Conservation (phyloP, 768 basidiomycete species). For the Podaxis sp. region DNA sequence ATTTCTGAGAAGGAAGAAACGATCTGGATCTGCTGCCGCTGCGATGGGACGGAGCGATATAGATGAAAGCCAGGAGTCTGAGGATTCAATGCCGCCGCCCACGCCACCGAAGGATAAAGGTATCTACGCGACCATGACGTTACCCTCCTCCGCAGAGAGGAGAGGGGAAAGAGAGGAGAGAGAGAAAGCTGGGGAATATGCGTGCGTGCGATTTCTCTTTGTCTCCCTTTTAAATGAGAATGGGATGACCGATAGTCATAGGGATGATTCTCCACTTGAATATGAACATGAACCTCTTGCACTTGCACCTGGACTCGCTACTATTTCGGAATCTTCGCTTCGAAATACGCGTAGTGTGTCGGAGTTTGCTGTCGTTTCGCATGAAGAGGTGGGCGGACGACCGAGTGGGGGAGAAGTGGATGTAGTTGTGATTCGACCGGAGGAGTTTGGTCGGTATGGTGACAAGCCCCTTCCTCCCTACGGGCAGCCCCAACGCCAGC, state of each 20-base stretch:
- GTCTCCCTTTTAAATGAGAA: background rate
- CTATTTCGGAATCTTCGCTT: conserved; percentile 8
- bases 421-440: conserved; percentile 4
- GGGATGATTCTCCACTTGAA: conserved; percentile 34
- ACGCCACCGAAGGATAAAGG: conserved; percentile 46
- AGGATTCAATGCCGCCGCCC: conserved; percentile 32
- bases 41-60: background rate
- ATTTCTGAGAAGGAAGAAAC: conserved; percentile 40
- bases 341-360: background rate
- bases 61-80: conserved; percentile 19
- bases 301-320: conserved; percentile 17
- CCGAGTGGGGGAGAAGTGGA: background rate
- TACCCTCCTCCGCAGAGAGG: background rate
- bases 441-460: background rate
- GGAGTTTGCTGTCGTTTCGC: conserved; percentile 12
- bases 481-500: background rate
- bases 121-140: conserved; percentile 18
- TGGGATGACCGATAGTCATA: background rate
- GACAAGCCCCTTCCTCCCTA: background rate
- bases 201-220: background rate
- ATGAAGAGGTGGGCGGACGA: background rate
- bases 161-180: background rate
- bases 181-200: background rate
- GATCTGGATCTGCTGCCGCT: conserved; percentile 20
- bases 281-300: conserved; percentile 26